Base-by-base conservation (phyloP, 805 yeast species). In the Pichia ethanolica region DNA sequence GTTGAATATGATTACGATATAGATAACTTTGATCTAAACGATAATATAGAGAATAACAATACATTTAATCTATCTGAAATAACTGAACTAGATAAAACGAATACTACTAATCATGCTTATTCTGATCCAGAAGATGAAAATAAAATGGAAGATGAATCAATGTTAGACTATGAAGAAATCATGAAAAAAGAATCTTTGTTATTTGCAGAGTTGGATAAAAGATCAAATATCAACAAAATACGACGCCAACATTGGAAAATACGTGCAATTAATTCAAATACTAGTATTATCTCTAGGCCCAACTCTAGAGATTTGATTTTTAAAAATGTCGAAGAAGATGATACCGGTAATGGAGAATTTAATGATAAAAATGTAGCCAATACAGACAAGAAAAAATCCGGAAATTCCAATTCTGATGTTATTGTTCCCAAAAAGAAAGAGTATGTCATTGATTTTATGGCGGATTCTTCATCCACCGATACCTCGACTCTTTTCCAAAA, bases 401-500 rank as follows among this genome's bases (percentile, higher is more conserved):
- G 20, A 20, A 20, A 20, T 20, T 20, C 3, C 20, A 20, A 3
- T 20, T 20, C 20, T 20, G 20, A 20, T 20, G 20, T 20, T 20
- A 20, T 20, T 20, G 20, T 20, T 20, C 20, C 4, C 7, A 25
- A 27, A n/a, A 47, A 45, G 25, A 49, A 45, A 25, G 48, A 44
- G 20, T 42, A 45, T 41, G 20, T 36, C 3, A 53, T 59, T 11
- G 55, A 60, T 49, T 60, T 59, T 48, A n/a, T 59, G 52, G 55
- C 51, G 10, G 65, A 59, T 35, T 61, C 36, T 3, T 41, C 32
- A 7, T 54, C 44, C 7, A 51, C 14, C 4, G 46, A 49, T 5
- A 32, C 36, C 0, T 11, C 33, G 69, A 70, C 42, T 62, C 74
- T 61, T 60, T 61, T 28, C 38, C 10, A 11, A 39, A 50, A 34